Conservation (phyloP, 202 grass and related monocot species). For the Tripidium arundinaceum region DNA sequence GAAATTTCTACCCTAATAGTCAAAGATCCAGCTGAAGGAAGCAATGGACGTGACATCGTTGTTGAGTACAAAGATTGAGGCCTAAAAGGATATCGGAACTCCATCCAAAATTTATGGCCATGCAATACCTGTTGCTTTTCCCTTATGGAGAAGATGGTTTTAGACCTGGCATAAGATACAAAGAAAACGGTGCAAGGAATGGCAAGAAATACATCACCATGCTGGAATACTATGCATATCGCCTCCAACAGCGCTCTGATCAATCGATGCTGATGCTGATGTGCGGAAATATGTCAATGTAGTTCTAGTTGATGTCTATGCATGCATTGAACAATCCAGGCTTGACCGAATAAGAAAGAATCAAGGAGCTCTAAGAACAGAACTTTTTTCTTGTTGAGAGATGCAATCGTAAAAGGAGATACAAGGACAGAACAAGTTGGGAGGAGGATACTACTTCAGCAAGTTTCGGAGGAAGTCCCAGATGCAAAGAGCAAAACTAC, state of each 20-base stretch:
- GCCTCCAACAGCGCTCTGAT: too few relatives aligned
- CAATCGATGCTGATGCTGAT: slow-evolving; percentile 1
- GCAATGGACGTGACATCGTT: slow-evolving; percentile 9
- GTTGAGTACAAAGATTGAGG: slow-evolving; percentile 20
- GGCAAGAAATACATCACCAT: slow-evolving; percentile 14
- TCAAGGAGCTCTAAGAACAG: slow-evolving; percentile 11
- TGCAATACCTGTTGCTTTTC: slow-evolving; percentile 25
- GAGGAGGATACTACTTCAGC: slow-evolving; percentile 22
- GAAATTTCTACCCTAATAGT: slow-evolving; percentile 24
- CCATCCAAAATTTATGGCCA: slow-evolving; percentile 36
- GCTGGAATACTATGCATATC: too few relatives aligned
- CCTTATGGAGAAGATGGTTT: slow-evolving; percentile 36
- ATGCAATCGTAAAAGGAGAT: slow-evolving; percentile 24
- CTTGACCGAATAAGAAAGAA: slow-evolving; percentile 7
- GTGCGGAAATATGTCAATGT: slow-evolving; percentile 13
- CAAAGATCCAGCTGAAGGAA: slow-evolving; percentile 9
- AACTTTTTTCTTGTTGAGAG: slow-evolving; percentile 12
- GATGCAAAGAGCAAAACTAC: slow-evolving; percentile 15
- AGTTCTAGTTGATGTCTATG: slow-evolving; percentile 10
- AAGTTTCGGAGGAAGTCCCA: not conserved
- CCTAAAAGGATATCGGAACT: slow-evolving; percentile 30
- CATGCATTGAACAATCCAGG: not conserved
- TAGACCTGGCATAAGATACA: slow-evolving; percentile 16
- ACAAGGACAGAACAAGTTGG: slow-evolving; percentile 19
- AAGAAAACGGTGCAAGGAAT: not conserved